These are phyloP conservation scores for Fraxinus dipetala DNA, from an alignment of 305 asterid genomes.

Conservation along the genomic window DNA sequence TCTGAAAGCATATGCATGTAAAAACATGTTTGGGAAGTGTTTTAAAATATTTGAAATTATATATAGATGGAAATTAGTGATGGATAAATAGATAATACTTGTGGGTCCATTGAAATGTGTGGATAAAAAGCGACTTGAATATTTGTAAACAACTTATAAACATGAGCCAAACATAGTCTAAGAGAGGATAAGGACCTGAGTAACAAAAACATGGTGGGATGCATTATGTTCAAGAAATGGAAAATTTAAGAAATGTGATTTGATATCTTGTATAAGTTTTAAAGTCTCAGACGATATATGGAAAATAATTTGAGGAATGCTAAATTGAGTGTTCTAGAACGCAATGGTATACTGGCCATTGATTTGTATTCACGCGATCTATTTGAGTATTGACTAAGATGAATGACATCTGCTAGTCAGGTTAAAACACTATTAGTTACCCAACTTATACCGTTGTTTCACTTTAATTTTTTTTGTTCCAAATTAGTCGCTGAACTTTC, in stretches of 20 bases:
- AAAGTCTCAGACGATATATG: neutral
- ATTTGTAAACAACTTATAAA: neutral
- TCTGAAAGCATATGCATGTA: neutral
- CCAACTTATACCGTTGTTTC: neutral
- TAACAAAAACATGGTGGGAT: neutral
- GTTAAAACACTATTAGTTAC: neutral
- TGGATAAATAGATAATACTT: neutral
- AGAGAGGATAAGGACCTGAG: neutral
- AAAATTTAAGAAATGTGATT: neutral
- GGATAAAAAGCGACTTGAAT: neutral
- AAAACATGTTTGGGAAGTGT: neutral
- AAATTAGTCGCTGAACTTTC: neutral
- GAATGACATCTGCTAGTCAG: neutral
- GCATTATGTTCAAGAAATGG: neutral
- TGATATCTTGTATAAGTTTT: neutral
- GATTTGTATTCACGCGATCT: neutral
- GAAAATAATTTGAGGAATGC: neutral
- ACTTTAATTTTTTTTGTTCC: neutral
- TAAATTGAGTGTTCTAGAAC: neutral
- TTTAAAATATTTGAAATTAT: neutral
- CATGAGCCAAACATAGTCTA: neutral
- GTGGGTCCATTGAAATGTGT: neutral
- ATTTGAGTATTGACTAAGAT: neutral
- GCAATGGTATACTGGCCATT: neutral
- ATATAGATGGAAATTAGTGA: neutral